These are phyloP conservation scores for Lodderomyces parapsilosis DNA, from an alignment of 1,139 yeast species.

Conservation along the genomic window DNA sequence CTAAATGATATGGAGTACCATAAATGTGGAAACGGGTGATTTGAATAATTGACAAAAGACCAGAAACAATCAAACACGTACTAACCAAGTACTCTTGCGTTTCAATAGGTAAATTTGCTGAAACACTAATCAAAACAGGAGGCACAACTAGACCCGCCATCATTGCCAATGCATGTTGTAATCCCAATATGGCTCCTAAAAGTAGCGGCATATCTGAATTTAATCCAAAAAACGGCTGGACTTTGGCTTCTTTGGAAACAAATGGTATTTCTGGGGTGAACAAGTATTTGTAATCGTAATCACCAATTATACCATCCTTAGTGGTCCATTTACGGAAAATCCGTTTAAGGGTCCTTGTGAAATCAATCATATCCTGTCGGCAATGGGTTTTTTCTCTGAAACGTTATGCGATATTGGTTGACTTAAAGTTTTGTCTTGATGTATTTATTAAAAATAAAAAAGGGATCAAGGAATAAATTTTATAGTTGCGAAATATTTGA, in stretches of 20 bases:
- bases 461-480: slow-evolving; percentile 18
- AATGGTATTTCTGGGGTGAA: slow-evolving; percentile 80
- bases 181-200: slow-evolving; percentile 72
- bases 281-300: slow-evolving; percentile 74
- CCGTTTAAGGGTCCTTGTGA: slow-evolving; percentile 21
- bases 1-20: slow-evolving; percentile 71
- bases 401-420: slow-evolving; percentile 4
- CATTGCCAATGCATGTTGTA: slow-evolving; percentile 88
- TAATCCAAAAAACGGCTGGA: slow-evolving; percentile 68
- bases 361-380: slow-evolving; percentile 8
- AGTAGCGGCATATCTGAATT: slow-evolving; percentile 76
- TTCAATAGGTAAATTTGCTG: slow-evolving; percentile 55
- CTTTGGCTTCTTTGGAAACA: slow-evolving; percentile 44
- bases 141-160: slow-evolving; percentile 93
- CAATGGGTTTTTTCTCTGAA: background rate
- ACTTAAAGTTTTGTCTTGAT: slow-evolving; percentile 1
- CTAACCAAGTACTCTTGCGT: slow-evolving; percentile 72
- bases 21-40: slow-evolving; percentile 77
- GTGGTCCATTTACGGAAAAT: slow-evolving; percentile 55
- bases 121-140: slow-evolving; percentile 63
- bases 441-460: background rate
- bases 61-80: slow-evolving; percentile 73
- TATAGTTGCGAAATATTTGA: slow-evolving; percentile 18
- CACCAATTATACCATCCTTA: slow-evolving; percentile 75
- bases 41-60: slow-evolving; percentile 70